Evolutionary conservation across 2,329 filamentous ascomycete genomes (phyloP).

Genomic region (Aspergillus hortae): DNA sequence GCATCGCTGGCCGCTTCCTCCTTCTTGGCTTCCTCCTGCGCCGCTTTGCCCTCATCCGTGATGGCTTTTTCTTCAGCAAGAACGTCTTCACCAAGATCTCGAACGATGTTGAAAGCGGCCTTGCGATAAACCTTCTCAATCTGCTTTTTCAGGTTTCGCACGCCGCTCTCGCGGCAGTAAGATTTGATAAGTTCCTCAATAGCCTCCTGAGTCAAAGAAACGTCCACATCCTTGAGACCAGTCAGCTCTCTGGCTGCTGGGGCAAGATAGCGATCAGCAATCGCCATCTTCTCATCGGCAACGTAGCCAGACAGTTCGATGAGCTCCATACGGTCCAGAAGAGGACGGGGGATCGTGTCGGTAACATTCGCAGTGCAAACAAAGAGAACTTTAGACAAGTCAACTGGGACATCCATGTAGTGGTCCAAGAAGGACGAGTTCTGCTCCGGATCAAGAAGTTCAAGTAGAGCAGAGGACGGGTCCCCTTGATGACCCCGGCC

Average conservation of each 20-base stretch:
- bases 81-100: constrained; percentile 82
- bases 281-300: constrained; percentile 97
- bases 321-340: constrained; percentile 96
- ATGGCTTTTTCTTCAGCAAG: constrained; percentile 76
- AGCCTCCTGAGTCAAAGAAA: constrained; percentile 79
- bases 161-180: constrained; percentile 95
- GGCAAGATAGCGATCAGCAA: constrained; percentile 87
- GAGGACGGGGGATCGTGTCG: constrained; percentile 89
- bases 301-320: constrained; percentile 96
- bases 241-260: constrained; percentile 93
- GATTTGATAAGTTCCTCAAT: constrained; percentile 98
- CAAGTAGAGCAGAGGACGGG: constrained; percentile 87
- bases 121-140: constrained; percentile 99
- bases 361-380: constrained; percentile 99
- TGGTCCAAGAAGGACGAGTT: constrained; percentile 97
- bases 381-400: constrained; percentile 95
- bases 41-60: constrained; percentile 80
- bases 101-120: constrained; percentile 93
- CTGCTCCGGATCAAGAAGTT: constrained; percentile 93
- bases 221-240: constrained; percentile 84
- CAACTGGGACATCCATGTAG: constrained; percentile 97
- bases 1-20: constrained; percentile 60
- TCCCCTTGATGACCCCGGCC: constrained; percentile 95
- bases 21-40: constrained; percentile 56
- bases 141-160: constrained; percentile 97